Evolutionary conservation across 179 eudicot species (phyloP), one percentile per base, ranked within the genome.

Genomic region (Amaranthus tricolor): DNA sequence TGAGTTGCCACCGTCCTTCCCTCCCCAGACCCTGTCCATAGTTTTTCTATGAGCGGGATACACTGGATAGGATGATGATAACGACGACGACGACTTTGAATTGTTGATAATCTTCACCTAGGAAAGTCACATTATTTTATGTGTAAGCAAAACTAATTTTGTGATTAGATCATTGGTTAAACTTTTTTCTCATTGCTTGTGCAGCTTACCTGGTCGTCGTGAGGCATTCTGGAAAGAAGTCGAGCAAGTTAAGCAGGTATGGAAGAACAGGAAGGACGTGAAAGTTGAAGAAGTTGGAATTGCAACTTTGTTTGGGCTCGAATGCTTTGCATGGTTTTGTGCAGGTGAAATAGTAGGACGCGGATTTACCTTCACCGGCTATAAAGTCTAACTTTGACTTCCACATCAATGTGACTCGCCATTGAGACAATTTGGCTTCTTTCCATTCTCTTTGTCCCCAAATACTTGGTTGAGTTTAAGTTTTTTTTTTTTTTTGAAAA

Each of bases 261-360:
- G 83, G 83, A 80, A 80, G 81, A 79, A 77, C 79, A 77, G 83
- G 81, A 76, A 76, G 62, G 86, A 83, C 55, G 43, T 62, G 72
- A 77, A 83, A 70, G 86, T 83, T 50, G 86, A 83, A 67, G 86
- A 83, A 49, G 68, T 83, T 14, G 83, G 83, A 71, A 64, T 83
- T 11, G 86, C 77, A 66, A 78, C 86, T 31, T 74, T 83, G 54
- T 83, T 83, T 62, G 86, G 83, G 61, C 56, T 80, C 67, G 86
- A 83, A 72, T 80, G 83, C 74, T 83, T 80, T 58, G 82, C 83
- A 20, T 83, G 86, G 86, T 83, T 55, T 66, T 83, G 86, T 77
- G 83, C 83, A 11, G 86, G 86, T 45, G 86, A 83, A 76, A 83
- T 83, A 3, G 77, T 80, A 47, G 86, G 86, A 63, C 60, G 86